These are phyloP conservation scores for Termitomyces sp. DNA, from an alignment of 768 basidiomycete genomes.

Conservation along the genomic window DNA sequence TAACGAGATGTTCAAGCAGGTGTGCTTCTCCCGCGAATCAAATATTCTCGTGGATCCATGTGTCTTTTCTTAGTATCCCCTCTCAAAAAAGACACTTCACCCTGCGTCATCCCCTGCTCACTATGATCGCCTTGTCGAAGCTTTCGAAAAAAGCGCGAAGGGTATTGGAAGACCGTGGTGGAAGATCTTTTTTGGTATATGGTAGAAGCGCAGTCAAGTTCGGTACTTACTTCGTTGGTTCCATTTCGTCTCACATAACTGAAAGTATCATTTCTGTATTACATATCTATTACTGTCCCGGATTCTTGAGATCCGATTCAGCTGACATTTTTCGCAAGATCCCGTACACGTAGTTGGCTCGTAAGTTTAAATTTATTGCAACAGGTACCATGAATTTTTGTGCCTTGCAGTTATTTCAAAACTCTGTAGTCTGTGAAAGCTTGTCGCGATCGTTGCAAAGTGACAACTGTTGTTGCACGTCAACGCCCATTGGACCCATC, in stretches of 20 bases:
- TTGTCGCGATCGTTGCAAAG: not conserved
- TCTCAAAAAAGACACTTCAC: conserved; percentile 55
- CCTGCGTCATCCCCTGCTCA: conserved; percentile 71
- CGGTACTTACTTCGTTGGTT: not conserved
- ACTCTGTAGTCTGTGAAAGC: not conserved
- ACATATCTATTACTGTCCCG: not conserved
- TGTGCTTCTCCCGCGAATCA: conserved; percentile 33
- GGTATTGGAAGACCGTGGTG: conserved; percentile 81
- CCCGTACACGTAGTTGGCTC: conserved; percentile 6
- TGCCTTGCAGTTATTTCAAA: not conserved
- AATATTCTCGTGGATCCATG: conserved; percentile 9
- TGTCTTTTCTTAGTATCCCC: conserved; percentile 47
- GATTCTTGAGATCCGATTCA: conserved; percentile 8
- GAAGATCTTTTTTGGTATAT: conserved; percentile 77
- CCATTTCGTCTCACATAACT: not conserved
- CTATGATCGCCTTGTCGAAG: conserved; percentile 69
- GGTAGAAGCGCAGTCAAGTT: conserved; percentile 33
- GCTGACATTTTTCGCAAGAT: conserved; percentile 7
- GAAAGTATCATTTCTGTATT: not conserved
- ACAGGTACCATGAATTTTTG: not conserved
- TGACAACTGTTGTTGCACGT: no score
- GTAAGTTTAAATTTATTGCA: not conserved
- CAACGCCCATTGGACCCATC: conserved; percentile 1
- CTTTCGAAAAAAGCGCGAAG: conserved; percentile 66
- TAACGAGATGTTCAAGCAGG: conserved; percentile 55